phyloP scores from a whole-genome alignment of 164 flowering plant genomes.

The Pachysandra terminalis region DNA sequence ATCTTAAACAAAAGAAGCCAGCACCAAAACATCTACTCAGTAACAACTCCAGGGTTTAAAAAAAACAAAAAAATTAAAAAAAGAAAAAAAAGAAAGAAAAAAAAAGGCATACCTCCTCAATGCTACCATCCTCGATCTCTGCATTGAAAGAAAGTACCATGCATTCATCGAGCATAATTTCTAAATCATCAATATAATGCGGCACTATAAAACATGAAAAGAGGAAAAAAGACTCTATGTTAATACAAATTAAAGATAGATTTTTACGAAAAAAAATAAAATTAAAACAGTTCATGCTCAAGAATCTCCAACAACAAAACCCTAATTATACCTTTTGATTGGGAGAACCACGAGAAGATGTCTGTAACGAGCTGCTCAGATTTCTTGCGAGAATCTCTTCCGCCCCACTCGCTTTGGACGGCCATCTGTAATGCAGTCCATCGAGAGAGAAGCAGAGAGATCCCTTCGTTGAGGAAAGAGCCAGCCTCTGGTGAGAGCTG shows the following conservation, averaged over 20 bases:
- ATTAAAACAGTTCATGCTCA: not conserved
- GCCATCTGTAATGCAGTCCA: conserved; percentile 49
- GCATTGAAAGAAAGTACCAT: conserved; percentile 31
- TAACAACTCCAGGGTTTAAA: not conserved
- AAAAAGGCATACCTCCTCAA: conserved; percentile 31
- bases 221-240: not conserved
- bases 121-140: conserved; percentile 46
- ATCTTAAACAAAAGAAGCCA: too few species aligned
- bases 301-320: not conserved
- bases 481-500: conserved; percentile 11
- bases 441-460: conserved; percentile 21
- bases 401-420: conserved; percentile 45
- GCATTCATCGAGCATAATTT: conserved; percentile 33
- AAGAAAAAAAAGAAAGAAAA: too few species aligned
- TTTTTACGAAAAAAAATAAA: not conserved
- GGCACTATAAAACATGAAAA: conserved; percentile 19
- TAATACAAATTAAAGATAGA: not conserved
- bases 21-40: too few species aligned
- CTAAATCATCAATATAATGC: conserved; percentile 34
- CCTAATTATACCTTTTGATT: conserved; percentile 25
- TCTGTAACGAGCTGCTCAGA: conserved; percentile 24
- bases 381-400: conserved; percentile 33
- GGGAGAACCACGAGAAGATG: conserved; percentile 26
- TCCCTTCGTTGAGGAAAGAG: conserved; percentile 16
- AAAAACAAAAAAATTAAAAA: too few species aligned